Percentiles rank a stretch among this genome's conserved stretches.
These are phyloP conservation scores for Cordyceps tenuipes DNA, from an alignment of 2,329 filamentous ascomycete species.

Conservation along the genomic window DNA sequence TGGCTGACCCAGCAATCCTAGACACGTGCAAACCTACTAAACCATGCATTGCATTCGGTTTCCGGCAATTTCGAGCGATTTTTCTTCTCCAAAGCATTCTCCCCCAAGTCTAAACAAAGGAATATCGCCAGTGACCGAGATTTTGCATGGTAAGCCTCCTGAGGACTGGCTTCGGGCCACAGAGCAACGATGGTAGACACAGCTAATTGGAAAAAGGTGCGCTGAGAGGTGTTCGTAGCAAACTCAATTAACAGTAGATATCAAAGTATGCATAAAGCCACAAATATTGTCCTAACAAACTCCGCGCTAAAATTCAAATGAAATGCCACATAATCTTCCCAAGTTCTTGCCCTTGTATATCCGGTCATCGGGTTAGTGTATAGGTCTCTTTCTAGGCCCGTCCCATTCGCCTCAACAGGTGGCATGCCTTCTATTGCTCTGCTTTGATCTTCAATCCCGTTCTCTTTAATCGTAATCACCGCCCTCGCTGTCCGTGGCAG, in stretches of 20 bases:
- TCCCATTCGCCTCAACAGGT: background rate
- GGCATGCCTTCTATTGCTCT: background rate
- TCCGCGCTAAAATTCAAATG: slow-evolving; percentile 5
- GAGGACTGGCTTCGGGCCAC: no score
- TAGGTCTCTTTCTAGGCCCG: background rate
- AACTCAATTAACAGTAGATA: slow-evolving; percentile 36
- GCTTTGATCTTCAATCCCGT: slow-evolving; percentile 15
- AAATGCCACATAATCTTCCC: background rate
- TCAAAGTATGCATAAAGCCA: background rate
- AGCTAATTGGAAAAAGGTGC: no score
- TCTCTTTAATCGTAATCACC: slow-evolving; percentile 30
- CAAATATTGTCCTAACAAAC: slow-evolving; percentile 5
- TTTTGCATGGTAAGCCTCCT: no score
- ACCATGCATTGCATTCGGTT: no score
- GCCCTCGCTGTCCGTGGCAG: slow-evolving; percentile 41
- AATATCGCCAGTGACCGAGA: no score
- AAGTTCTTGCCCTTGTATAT: background rate
- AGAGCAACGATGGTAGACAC: no score
- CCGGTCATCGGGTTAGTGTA: background rate
- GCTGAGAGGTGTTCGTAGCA: no score
- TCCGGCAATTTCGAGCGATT: no score
- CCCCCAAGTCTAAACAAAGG: no score
- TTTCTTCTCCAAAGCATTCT: no score
- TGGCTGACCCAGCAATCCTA: no score
- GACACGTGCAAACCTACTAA: no score